These are phyloP conservation scores for Nematodospora anomalae DNA, from an alignment of 1,139 yeast species.

Conservation along the genomic window DNA sequence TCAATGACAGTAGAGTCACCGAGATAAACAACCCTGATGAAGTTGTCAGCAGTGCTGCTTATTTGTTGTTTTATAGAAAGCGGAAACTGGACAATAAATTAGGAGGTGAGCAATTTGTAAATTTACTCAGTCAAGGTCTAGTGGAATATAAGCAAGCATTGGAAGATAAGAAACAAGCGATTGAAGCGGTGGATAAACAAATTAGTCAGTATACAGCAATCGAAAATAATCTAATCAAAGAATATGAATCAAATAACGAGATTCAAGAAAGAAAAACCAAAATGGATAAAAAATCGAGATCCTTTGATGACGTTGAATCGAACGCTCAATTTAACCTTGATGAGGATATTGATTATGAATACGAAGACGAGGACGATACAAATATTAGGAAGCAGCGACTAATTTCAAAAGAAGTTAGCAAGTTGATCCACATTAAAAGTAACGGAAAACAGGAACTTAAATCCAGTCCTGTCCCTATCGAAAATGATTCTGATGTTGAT, in stretches of 20 bases:
- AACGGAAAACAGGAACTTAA: slow-evolving; percentile 25
- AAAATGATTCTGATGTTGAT: slow-evolving; percentile 11
- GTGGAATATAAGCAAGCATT: slow-evolving; percentile 18
- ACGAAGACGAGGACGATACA: slow-evolving; percentile 17
- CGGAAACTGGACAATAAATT: slow-evolving; percentile 32
- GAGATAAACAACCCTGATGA: slow-evolving; percentile 57
- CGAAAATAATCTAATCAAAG: slow-evolving; percentile 13
- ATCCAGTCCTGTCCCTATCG: slow-evolving; percentile 22
- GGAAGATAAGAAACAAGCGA: slow-evolving; percentile 14
- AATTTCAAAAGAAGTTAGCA: slow-evolving; percentile 30
- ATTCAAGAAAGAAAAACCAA: slow-evolving; percentile 5
- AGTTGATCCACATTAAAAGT: slow-evolving; percentile 25
- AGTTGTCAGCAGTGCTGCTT: slow-evolving; percentile 80
- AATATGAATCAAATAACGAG: slow-evolving; percentile 11
- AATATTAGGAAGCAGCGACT: slow-evolving; percentile 36
- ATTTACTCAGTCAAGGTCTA: slow-evolving; percentile 27
- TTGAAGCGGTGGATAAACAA: slow-evolving; percentile 19
- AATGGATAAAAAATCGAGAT: slow-evolving; percentile 9
- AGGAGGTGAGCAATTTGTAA: slow-evolving; percentile 38
- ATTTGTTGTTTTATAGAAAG: slow-evolving; percentile 78
- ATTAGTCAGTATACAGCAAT: slow-evolving; percentile 16
- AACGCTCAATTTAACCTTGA: slow-evolving; percentile 17
- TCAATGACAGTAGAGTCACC: slow-evolving; percentile 80
- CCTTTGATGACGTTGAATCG: slow-evolving; percentile 4
- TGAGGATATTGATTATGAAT: slow-evolving; percentile 12